A percentile compares a stretch with the other conserved stretches of the same genome.
These are phyloP conservation scores for Hanseniaspora hatyaiensis DNA, from an alignment of 805 yeast species.

Conservation along the genomic window DNA sequence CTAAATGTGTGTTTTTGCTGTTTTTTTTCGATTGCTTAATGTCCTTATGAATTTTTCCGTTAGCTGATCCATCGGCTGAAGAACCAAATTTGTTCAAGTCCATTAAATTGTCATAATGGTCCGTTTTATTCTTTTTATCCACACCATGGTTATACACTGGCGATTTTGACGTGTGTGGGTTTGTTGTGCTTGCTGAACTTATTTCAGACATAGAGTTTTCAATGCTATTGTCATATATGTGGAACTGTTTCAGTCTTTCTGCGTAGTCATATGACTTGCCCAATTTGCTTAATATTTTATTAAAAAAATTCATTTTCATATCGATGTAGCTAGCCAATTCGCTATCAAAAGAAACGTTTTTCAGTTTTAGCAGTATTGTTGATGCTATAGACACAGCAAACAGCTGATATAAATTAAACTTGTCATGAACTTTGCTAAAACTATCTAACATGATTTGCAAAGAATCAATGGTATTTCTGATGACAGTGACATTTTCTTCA, in stretches of 20 bases:
- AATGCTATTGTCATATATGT: not conserved
- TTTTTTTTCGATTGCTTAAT: too few species aligned
- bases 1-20: not conserved
- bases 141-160: too few species aligned
- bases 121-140: too few species aligned
- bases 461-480: constrained; percentile 26
- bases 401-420: constrained; percentile 27
- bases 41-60: not conserved
- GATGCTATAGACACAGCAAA: constrained; percentile 28
- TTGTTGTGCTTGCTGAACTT: not conserved
- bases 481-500: constrained; percentile 31
- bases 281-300: constrained; percentile 20
- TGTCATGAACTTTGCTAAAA: constrained; percentile 21
- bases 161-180: not conserved
- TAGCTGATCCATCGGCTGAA: too few species aligned
- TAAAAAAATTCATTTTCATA: constrained; percentile 23
- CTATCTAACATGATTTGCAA: constrained; percentile 25
- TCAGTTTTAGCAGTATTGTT: constrained; percentile 24
- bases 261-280: constrained; percentile 12
- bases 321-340: constrained; percentile 7
- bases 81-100: too few species aligned
- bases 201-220: not conserved
- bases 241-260: not conserved
- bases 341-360: not conserved
- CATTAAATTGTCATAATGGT: too few species aligned